Evolutionary conservation across 2,329 filamentous ascomycete species (phyloP).

Genomic region (Cladosporium sp.): DNA sequence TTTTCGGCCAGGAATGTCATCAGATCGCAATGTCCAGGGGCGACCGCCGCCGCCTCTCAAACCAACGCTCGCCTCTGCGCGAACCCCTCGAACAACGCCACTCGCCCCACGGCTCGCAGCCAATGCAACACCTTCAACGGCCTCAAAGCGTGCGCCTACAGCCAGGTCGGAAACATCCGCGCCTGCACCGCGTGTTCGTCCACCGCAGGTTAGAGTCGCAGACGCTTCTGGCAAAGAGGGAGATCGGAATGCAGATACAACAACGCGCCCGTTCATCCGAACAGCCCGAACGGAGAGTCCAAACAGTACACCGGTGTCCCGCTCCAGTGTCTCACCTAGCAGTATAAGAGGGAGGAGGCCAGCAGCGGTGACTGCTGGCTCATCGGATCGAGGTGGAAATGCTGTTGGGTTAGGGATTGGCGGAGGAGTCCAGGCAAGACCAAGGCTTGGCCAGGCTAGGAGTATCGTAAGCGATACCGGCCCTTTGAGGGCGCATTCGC

Average conservation of each 20-base stretch:
- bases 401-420: conserved; percentile 15
- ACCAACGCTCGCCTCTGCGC: conserved; percentile 61
- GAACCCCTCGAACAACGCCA: conserved; percentile 45
- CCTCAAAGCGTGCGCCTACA: conserved; percentile 25
- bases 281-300: conserved; percentile 1
- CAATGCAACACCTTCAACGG: conserved; percentile 21
- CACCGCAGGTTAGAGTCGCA: conserved; percentile 6
- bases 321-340: background rate
- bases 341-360: background rate
- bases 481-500: conserved; percentile 22
- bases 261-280: background rate
- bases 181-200: conserved; percentile 1
- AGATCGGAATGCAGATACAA: conserved; percentile 6
- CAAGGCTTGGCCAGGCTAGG: conserved; percentile 25
- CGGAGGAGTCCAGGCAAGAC: conserved; percentile 6
- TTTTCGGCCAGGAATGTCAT: conserved; percentile 15
- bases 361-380: conserved; percentile 4
- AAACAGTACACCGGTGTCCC: background rate
- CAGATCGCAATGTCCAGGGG: conserved; percentile 37
- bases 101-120: conserved; percentile 51
- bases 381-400: conserved; percentile 15
- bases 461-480: conserved; percentile 31
- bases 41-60: conserved; percentile 54
- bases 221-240: conserved; percentile 2
- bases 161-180: conserved; percentile 18